phyloP scores from a whole-genome alignment of 1,284 basidiomycete species.

The Taiwanofungus camphoratus region DNA sequence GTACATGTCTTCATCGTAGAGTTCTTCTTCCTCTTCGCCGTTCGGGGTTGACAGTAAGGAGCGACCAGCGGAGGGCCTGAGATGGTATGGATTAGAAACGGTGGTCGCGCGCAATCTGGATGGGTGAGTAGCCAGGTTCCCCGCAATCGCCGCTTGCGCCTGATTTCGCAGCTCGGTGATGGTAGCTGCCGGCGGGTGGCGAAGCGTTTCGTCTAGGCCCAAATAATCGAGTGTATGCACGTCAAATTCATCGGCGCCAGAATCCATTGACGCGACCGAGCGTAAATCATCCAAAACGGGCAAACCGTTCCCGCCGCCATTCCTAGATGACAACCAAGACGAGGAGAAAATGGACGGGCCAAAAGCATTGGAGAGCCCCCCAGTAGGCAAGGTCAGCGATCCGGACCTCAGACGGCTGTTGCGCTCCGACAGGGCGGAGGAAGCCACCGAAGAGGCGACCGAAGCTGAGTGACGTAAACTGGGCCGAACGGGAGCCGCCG shows the following conservation, averaged over 20 bases:
- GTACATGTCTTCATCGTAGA: slow-evolving; percentile 58
- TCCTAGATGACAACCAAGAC: slow-evolving; percentile 74
- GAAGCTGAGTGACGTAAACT: slow-evolving; percentile 72
- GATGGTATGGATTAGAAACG: slow-evolving; percentile 78
- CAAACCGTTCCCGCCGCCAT: slow-evolving; percentile 48
- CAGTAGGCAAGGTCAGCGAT: slow-evolving; percentile 66
- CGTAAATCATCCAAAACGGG: slow-evolving; percentile 72
- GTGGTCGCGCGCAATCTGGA: slow-evolving; percentile 84
- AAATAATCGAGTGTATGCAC: slow-evolving; percentile 94
- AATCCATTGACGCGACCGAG: slow-evolving; percentile 72
- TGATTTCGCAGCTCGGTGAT: slow-evolving; percentile 82
- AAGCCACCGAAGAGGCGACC: slow-evolving; percentile 55
- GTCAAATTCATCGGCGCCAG: slow-evolving; percentile 81
- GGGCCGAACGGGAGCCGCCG: slow-evolving; percentile 53
- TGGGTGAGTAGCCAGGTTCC: slow-evolving; percentile 67
- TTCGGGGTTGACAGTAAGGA: slow-evolving; percentile 59
- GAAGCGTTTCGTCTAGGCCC: slow-evolving; percentile 75
- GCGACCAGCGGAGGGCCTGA: slow-evolving; percentile 48
- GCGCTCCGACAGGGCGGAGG: slow-evolving; percentile 55
- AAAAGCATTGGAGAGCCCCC: slow-evolving; percentile 81
- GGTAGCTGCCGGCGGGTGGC: slow-evolving; percentile 71
- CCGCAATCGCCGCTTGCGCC: slow-evolving; percentile 82
- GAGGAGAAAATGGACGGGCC: slow-evolving; percentile 83
- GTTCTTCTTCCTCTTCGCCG: slow-evolving; percentile 64
- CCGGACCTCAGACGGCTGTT: slow-evolving; percentile 85